These are phyloP conservation scores for Cutaneotrichosporon mucoides DNA, from an alignment of 1,284 basidiomycete species.

Conservation along the genomic window DNA sequence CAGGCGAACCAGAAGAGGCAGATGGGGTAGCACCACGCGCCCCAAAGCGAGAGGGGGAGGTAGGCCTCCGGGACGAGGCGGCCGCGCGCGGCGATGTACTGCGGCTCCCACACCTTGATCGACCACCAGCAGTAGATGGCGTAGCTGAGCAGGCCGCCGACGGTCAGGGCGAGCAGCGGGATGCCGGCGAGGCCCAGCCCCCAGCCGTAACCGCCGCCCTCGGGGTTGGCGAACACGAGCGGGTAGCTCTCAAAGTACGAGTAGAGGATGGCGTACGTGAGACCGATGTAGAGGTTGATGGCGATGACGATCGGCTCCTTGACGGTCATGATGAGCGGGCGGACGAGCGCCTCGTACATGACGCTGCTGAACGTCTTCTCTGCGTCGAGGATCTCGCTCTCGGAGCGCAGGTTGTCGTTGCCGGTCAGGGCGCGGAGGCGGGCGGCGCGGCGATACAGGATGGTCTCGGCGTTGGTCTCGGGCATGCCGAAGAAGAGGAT, in stretches of 20 bases:
- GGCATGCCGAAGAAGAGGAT: conserved; percentile 59
- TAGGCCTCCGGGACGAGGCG: conserved; percentile 22
- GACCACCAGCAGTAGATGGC: conserved; percentile 37
- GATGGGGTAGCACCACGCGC: conserved; percentile 40
- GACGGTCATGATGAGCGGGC: conserved; percentile 41
- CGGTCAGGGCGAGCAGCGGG: conserved; percentile 43
- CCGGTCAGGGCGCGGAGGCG: conserved; percentile 52
- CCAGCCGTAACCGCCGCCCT: conserved; percentile 34
- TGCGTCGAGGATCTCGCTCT: conserved; percentile 32
- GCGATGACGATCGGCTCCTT: conserved; percentile 42
- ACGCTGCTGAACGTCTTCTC: conserved; percentile 27
- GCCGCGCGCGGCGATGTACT: conserved; percentile 14
- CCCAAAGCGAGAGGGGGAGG: conserved; percentile 38
- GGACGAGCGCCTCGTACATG: conserved; percentile 35
- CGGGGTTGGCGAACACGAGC: conserved; percentile 9
- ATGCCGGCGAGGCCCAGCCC: conserved; percentile 34
- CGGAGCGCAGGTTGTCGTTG: conserved; percentile 45
- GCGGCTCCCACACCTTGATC: conserved; percentile 35
- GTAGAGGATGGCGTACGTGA: conserved; percentile 39
- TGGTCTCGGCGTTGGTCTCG: conserved; percentile 64
- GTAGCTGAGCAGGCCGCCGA: conserved; percentile 19
- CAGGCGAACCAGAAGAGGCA: conserved; percentile 47
- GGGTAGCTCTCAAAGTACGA: conserved; percentile 35
- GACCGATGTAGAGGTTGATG: conserved; percentile 35
- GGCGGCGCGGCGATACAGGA: conserved; percentile 60